A percentile compares a stretch with the other conserved stretches of the same genome.
Conservation (phyloP, 1,284 basidiomycete species). For the Tilletia indica region DNA sequence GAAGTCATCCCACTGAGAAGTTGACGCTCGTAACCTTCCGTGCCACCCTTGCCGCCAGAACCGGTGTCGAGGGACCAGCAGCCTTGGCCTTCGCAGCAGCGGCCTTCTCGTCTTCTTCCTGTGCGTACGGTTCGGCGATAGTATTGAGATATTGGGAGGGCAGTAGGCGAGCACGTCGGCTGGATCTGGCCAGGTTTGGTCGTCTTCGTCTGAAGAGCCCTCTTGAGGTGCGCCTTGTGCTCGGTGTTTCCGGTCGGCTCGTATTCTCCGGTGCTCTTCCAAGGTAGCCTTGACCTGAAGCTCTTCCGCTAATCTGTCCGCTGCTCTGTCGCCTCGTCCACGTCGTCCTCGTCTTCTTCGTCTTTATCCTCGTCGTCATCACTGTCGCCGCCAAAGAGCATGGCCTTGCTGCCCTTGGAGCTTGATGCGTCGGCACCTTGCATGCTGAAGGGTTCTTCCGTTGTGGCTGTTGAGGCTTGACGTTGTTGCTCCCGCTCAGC, state of each 20-base stretch:
- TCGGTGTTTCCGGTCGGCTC: neutral
- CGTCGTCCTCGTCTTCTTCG: conserved; percentile 24
- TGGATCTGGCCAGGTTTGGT: conserved; percentile 36
- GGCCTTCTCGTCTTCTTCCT: conserved; percentile 13
- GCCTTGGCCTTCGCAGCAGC: conserved; percentile 16
- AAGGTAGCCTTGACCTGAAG: conserved; percentile 50
- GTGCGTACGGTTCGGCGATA: conserved; percentile 40
- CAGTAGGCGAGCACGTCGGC: conserved; percentile 29
- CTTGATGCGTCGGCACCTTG: neutral
- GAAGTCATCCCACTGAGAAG: conserved; percentile 45
- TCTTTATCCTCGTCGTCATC: conserved; percentile 16
- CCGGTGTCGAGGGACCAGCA: conserved; percentile 22
- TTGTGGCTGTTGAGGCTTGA: conserved; percentile 16
- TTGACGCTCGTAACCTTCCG: conserved; percentile 51
- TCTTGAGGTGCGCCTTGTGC: neutral
- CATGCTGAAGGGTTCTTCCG: conserved; percentile 24
- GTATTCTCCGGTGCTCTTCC: conserved; percentile 20
- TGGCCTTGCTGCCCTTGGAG: conserved; percentile 12
- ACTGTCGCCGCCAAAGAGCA: conserved; percentile 38
- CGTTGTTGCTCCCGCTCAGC: conserved; percentile 26
- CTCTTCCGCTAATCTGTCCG: conserved; percentile 46
- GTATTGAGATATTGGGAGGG: conserved; percentile 49
- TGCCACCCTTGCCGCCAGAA: conserved; percentile 27
- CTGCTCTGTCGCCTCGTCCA: conserved; percentile 33
- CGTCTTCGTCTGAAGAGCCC: conserved; percentile 15